phyloP scores from a whole-genome alignment of 2,329 filamentous ascomycete species.

The Epichloe uncinata region DNA sequence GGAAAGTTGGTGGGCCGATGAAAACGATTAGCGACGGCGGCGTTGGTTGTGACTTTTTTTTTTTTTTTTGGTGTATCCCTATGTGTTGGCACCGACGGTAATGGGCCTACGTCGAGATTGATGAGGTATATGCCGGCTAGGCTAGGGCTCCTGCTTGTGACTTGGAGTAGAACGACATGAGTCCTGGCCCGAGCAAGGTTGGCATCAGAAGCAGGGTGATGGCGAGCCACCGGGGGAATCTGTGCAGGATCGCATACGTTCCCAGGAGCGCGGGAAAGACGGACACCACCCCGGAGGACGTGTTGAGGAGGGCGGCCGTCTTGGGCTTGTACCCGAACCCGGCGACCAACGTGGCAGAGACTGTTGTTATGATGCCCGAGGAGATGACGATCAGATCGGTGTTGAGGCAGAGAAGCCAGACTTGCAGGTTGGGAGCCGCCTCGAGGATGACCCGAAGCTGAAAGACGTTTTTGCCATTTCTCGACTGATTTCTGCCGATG shows the following conservation, averaged over 20 bases:
- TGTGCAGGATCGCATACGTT: conserved; percentile 13
- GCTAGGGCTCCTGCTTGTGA: conserved; percentile 18
- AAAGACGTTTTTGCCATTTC: conserved; percentile 28
- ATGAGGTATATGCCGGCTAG: conserved; percentile 13
- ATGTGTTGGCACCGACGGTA: conserved; percentile 32
- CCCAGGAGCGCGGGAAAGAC: conserved; percentile 11
- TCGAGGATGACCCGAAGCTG: conserved; percentile 27
- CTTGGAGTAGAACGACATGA: conserved; percentile 15
- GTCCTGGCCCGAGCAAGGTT: conserved; percentile 12
- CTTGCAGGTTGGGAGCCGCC: conserved; percentile 25
- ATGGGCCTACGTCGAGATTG: conserved; percentile 28
- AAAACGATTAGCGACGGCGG: conserved; percentile 30
- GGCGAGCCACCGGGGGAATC: conserved; percentile 16
- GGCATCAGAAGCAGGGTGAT: conserved; percentile 13
- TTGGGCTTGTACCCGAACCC: conserved; percentile 21
- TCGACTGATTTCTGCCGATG: conserved; percentile 33
- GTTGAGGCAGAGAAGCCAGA: conserved; percentile 25
- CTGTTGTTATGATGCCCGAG: no score
- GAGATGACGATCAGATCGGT: conserved; percentile 10
- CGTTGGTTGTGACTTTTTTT: conserved; percentile 25
- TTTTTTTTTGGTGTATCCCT: conserved; percentile 33
- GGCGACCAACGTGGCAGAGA: conserved; percentile 14
- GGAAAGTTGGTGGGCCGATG: conserved; percentile 14
- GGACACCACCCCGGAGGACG: conserved; percentile 13
- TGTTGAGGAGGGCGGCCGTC: conserved; percentile 34